Base-by-base conservation (phyloP, 139 green algal species). In the Yamagishiella unicocca region DNA sequence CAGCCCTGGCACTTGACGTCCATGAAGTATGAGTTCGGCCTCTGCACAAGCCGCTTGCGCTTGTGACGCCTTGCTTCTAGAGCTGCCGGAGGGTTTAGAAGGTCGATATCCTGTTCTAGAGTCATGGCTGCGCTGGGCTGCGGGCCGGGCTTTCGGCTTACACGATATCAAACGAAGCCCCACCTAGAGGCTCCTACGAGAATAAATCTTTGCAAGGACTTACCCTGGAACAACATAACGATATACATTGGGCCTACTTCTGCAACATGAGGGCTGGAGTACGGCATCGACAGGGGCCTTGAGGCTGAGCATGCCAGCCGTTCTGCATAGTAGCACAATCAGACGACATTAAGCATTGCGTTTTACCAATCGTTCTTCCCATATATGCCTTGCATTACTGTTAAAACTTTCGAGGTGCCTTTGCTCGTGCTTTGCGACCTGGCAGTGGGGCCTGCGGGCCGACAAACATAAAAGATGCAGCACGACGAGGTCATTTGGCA, bases 1-100 rank as follows among this genome's bases (percentile, higher is more conserved):
- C 77, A 84, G 77, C 77, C 77, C 38, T 73, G 77, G 58, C 83
- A 92, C 81, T 92, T 92, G 19, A 92, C 89, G 45, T 92, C 89
- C 86, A 92, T 90, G 82, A 92, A 92, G 55, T 85, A 92, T 27
- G 67, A 87, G 82, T 92, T 92, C 17, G 89, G 89, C 8, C 33
- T 73, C 85, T 92, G 89, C 6, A 92, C 74, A 79, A 92, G 89
- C 9, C 98, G 94, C 95, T 99, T 99, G 42, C 98, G 91, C 97
- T 99, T 99, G 94, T 99, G 96, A 93, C 96, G 98, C 40, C 82
- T 90, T 89, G 97, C 96, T 89, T 99, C 98, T 71, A 98, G 90
- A 82, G 98, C 96, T 78, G 94, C 92, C 17, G 97, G 97, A 75
- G 97, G 97, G 93, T 99, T 96, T n/a, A 99, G 94, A 61, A 99